phyloP scores from a whole-genome alignment of 75 land plant genomes.

The Pinus tabuliformis region DNA sequence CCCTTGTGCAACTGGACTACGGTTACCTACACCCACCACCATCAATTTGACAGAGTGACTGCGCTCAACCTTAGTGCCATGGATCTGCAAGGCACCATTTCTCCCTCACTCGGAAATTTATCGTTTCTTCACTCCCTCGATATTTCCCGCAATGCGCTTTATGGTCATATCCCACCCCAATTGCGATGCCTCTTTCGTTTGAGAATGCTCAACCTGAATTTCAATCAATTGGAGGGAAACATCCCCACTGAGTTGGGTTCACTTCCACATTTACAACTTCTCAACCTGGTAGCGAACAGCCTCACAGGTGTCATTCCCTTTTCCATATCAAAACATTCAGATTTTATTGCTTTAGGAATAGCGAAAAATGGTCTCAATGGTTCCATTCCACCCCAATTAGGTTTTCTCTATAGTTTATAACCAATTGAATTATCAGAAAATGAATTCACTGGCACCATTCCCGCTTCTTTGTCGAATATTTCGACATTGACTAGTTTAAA shows the following conservation, averaged over 20 bases:
- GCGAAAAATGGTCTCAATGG: constrained; percentile 16
- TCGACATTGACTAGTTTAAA: constrained; percentile 18
- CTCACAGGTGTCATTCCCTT: constrained; percentile 14
- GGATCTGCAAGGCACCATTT: not conserved
- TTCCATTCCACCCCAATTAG: constrained; percentile 16
- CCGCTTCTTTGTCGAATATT: constrained; percentile 7
- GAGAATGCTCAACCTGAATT: constrained; percentile 1
- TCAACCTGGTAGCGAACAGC: constrained; percentile 16
- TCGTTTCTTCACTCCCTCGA: not conserved
- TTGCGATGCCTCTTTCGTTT: not conserved
- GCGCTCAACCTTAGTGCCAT: not conserved
- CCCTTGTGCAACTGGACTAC: constrained; percentile 25
- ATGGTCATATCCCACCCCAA: not conserved
- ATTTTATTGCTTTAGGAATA: not conserved
- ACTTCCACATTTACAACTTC: not conserved
- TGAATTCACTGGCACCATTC: constrained; percentile 8
- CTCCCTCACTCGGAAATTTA: not conserved
- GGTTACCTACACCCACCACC: constrained; percentile 5
- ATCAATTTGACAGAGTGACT: not conserved
- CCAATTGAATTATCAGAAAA: not conserved
- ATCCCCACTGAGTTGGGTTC: constrained; percentile 11
- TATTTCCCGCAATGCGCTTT: not conserved
- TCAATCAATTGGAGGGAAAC: constrained; percentile 14
- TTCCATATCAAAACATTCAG: constrained; percentile 5
- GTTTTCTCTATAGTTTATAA: constrained; percentile 1